Conservation (phyloP, 495 filamentous ascomycete species). For the Peziza echinospora region DNA sequence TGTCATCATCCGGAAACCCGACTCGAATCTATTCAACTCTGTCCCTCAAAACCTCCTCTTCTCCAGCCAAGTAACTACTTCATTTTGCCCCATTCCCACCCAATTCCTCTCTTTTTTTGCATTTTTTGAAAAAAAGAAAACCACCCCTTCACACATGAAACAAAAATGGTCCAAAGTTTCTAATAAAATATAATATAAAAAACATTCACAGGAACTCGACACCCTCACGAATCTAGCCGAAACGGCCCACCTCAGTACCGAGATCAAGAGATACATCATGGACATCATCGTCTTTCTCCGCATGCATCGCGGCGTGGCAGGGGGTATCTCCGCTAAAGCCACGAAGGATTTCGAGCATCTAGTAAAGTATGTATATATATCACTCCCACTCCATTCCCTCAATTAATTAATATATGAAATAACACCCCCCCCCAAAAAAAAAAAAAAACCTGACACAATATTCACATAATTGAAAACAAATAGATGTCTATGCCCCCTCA, state of each 20-base stretch:
- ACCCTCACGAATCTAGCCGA: background rate
- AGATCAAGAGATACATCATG: conserved; percentile 59
- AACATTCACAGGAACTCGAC: background rate
- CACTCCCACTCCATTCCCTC: background rate
- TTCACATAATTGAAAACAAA: conserved; percentile 2
- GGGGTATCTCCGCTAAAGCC: conserved; percentile 53
- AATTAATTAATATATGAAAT: background rate
- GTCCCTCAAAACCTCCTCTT: background rate
- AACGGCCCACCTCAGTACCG: conserved; percentile 24
- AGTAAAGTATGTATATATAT: conserved; percentile 26
- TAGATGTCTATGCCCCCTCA: conserved; percentile 55
- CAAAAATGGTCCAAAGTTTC: no score
- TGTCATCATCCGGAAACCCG: conserved; percentile 21
- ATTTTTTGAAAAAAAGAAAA: no score
- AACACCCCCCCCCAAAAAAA: no score
- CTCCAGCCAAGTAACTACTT: background rate
- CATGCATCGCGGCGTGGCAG: conserved; percentile 59
- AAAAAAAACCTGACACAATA: background rate
- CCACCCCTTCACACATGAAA: no score
- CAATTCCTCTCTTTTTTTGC: no score
- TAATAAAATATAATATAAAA: no score
- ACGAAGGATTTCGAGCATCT: conserved; percentile 55
- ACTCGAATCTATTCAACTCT: conserved; percentile 6
- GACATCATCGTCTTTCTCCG: conserved; percentile 72
- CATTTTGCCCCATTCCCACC: no score